phyloP scores from a whole-genome alignment of 306 rosid species.

The Fragaria ananassa region DNA sequence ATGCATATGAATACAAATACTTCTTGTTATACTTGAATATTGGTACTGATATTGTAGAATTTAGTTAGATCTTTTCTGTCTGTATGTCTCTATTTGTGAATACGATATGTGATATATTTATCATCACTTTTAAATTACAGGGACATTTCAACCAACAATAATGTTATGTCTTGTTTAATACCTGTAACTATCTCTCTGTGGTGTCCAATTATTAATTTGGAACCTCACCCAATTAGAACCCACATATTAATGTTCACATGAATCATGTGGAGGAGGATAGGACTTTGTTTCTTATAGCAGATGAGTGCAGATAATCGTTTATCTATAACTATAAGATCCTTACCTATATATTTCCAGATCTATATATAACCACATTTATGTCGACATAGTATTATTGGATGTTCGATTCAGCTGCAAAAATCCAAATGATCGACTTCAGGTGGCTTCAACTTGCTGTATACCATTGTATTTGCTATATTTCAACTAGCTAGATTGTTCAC shows the following conservation, averaged over 20 bases:
- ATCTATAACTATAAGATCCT: neutral
- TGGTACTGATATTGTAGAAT: no score
- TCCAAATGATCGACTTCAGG: neutral
- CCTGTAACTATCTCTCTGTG: conserved; percentile 41
- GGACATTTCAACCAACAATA: conserved; percentile 56
- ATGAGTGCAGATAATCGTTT: neutral
- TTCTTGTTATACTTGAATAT: neutral
- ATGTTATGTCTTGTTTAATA: conserved; percentile 31
- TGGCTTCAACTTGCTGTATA: neutral
- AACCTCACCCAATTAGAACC: conserved; percentile 17
- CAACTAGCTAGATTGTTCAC: neutral
- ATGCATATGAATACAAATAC: neutral
- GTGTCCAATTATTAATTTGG: conserved; percentile 45
- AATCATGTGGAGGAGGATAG: conserved; percentile 46
- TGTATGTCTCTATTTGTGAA: conserved; percentile 22
- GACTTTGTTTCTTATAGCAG: conserved; percentile 17
- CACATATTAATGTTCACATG: conserved; percentile 30
- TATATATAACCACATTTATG: neutral
- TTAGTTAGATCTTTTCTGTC: conserved; percentile 9
- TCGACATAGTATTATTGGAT: neutral
- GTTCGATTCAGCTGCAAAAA: neutral
- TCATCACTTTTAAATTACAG: conserved; percentile 45
- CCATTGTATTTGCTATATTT: neutral
- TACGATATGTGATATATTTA: conserved; percentile 38
- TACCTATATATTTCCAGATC: neutral